Conservation (phyloP, 768 basidiomycete genomes). For the Suillus variegatus region DNA sequence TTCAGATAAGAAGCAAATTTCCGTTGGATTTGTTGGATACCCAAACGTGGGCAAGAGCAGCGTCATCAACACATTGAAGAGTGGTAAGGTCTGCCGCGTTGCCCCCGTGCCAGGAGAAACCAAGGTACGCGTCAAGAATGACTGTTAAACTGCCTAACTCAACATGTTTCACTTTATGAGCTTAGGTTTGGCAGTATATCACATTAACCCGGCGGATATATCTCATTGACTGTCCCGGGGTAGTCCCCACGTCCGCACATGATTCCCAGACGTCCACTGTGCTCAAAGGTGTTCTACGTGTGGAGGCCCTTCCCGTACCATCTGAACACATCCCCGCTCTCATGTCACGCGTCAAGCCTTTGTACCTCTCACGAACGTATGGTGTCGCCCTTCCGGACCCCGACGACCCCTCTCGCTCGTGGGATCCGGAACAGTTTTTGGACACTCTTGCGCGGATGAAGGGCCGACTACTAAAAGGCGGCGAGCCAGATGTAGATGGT, state of each 20-base stretch:
- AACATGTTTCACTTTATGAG: slow-evolving; percentile 3
- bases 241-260: slow-evolving; percentile 91
- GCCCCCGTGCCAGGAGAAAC: slow-evolving; percentile 98
- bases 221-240: slow-evolving; percentile 98
- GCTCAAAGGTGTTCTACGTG: slow-evolving; percentile 94
- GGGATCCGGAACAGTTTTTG: slow-evolving; percentile 79
- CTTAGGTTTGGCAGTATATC: slow-evolving; percentile 96
- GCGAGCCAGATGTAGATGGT: slow-evolving; percentile 90
- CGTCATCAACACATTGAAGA: slow-evolving; percentile 98
- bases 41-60: slow-evolving; percentile 98
- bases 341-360: slow-evolving; percentile 87
- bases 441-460: slow-evolving; percentile 87
- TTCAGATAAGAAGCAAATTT: slow-evolving; percentile 99
- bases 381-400: slow-evolving; percentile 64
- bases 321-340: slow-evolving; percentile 90
- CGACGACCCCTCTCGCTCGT: slow-evolving; percentile 51
- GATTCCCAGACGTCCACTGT: slow-evolving; percentile 91
- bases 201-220: slow-evolving; percentile 95
- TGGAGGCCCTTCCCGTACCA: slow-evolving; percentile 91
- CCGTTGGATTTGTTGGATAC: slow-evolving; percentile 96
- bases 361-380: slow-evolving; percentile 89
- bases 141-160: background rate
- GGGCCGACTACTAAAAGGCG: slow-evolving; percentile 89
- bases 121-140: slow-evolving; percentile 46
- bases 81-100: slow-evolving; percentile 94